Base-by-base conservation (phyloP, 148 eudicot genomes). In the Vaccinium myrtillus region DNA sequence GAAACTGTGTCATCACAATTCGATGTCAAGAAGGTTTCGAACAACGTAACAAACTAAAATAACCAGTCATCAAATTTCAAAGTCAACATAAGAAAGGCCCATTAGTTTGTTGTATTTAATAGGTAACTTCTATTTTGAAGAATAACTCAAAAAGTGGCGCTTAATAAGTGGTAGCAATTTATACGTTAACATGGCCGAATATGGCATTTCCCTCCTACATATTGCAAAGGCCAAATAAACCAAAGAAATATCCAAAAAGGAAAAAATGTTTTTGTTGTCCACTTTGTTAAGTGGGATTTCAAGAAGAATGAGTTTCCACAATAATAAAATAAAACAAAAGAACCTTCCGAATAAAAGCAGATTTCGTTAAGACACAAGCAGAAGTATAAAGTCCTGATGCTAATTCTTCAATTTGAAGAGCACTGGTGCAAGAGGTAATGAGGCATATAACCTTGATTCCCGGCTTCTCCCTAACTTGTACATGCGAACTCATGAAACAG, bases 1-100 rank as follows among this genome's bases (percentile, higher is more conserved):
- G 95, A 92, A 95, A 95, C 98, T 94, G 95, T 75, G 74, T 78
- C 55, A 85, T 30, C 36, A 36, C 83, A 87, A 77, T 21, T 51
- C 9, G 43, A 70, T 43, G 61, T 71, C 75, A 59, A 30, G 82
- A 43, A 81, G 75, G 54, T 58, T 69, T 82, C 70, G 14, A 82
- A 32, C 61, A 71, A 36, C 19, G 54, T 43, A 23, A 67, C 2
- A 69, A 78, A 77, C 16, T 32, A 74, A 36, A 58, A 79, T 58
- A 79, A 56, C 5, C 69, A 6, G 3, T 61, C 59, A 78, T 55
- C 21, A 25, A 56, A 79, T 56, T 32, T 79, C 67, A 79, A 56
- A 78, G 0, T 14, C 6, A 46, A 21, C 14, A 49, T n/a, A 7
- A 18, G 14, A 76, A 9, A 73, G 74, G 49, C 21, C 21, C 1